phyloP scores from a whole-genome alignment of 1,139 yeast genomes.

The Protomyces macrosporus region DNA sequence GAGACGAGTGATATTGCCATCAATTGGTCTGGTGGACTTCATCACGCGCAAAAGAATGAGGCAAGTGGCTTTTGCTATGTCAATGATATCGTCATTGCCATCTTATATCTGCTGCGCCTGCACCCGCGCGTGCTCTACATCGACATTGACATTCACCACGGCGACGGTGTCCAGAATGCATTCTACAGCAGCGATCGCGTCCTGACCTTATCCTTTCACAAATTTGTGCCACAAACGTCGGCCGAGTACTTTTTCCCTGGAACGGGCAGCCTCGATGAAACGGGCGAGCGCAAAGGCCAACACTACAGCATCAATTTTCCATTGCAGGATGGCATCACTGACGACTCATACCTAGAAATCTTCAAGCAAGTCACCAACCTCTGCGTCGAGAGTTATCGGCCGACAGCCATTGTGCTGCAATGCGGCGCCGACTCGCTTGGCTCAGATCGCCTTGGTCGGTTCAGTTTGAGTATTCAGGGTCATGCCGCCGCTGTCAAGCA shows the following conservation, averaged over 20 bases:
- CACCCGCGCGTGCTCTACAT: conserved; percentile 89
- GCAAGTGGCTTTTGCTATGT: conserved; percentile 95
- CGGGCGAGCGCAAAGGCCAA: conserved; percentile 81
- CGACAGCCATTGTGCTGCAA: conserved; percentile 88
- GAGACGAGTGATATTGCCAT: conserved; percentile 93
- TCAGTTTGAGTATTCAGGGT: conserved; percentile 81
- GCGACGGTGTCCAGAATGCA: conserved; percentile 98
- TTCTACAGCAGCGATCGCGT: conserved; percentile 92
- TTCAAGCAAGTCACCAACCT: conserved; percentile 87
- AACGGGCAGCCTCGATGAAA: conserved; percentile 82
- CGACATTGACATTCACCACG: conserved; percentile 94
- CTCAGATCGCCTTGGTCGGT: conserved; percentile 88
- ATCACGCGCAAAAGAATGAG: conserved; percentile 90
- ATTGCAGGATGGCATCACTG: conserved; percentile 89
- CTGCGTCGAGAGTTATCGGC: conserved; percentile 71
- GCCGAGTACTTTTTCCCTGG: conserved; percentile 96
- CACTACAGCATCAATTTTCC: conserved; percentile 91
- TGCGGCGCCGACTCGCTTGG: conserved; percentile 97
- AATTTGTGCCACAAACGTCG: conserved; percentile 44
- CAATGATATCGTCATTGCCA: conserved; percentile 87
- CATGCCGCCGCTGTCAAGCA: conserved; percentile 93
- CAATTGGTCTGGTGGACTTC: conserved; percentile 96
- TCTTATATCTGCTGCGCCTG: conserved; percentile 70
- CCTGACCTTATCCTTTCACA: conserved; percentile 91
- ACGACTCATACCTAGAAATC: conserved; percentile 71